phyloP scores from a whole-genome alignment of 306 rosid genomes.

The Prunus mira region DNA sequence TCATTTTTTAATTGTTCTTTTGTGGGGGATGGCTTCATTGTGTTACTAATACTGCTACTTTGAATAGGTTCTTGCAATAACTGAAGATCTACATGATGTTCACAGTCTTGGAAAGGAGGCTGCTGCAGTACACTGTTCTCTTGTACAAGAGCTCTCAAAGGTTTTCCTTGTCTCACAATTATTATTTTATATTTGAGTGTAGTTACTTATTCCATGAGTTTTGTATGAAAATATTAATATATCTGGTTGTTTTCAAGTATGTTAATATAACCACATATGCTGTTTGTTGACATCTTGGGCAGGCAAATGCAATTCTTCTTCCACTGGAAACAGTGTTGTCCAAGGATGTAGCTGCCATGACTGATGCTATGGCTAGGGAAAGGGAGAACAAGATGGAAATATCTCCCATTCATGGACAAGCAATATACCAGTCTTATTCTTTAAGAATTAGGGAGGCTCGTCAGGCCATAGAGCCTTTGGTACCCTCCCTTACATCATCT shows the following conservation, averaged over 20 bases:
- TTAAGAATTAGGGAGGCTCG: slow-evolving; percentile 74
- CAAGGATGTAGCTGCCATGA: slow-evolving; percentile 89
- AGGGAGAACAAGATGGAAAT: slow-evolving; percentile 77
- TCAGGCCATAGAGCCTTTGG: slow-evolving; percentile 72
- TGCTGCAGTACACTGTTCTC: slow-evolving; percentile 68
- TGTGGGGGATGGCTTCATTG: neutral
- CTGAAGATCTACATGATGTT: slow-evolving; percentile 94
- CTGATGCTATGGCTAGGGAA: slow-evolving; percentile 71
- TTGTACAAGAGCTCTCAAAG: slow-evolving; percentile 83
- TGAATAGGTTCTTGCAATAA: slow-evolving; percentile 77
- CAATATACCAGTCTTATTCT: slow-evolving; percentile 87
- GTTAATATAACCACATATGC: slow-evolving; percentile 21
- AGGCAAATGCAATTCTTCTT: slow-evolving; percentile 83
- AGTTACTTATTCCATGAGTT: neutral
- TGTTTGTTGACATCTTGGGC: slow-evolving; percentile 33
- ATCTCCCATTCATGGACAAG: slow-evolving; percentile 91
- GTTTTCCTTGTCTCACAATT: slow-evolving; percentile 37
- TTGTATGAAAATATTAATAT: neutral
- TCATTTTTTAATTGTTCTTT: neutral
- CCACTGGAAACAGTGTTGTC: slow-evolving; percentile 90
- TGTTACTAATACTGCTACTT: slow-evolving; percentile 11
- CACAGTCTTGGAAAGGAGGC: slow-evolving; percentile 90
- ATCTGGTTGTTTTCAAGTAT: slow-evolving; percentile 1
- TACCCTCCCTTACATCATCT: slow-evolving; percentile 63
- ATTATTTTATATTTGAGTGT: neutral